Conservation (phyloP, 768 basidiomycete species). For the Tulasnella sp. region DNA sequence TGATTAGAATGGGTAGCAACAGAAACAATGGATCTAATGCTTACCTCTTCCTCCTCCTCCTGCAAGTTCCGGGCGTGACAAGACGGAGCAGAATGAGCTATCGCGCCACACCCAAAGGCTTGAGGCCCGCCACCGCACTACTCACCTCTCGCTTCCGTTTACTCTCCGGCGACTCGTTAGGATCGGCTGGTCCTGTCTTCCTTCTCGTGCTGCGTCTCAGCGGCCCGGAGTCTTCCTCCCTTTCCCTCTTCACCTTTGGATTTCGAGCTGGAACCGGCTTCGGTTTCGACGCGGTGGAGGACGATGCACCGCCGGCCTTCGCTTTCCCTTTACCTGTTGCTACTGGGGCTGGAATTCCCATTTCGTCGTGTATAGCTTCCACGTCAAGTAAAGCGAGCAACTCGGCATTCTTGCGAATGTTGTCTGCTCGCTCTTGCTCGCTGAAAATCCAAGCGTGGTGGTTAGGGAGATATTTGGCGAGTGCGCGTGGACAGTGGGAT, state of each 20-base stretch:
- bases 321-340: slow-evolving; percentile 33
- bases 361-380: slow-evolving; percentile 44
- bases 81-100: too few species aligned
- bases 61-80: slow-evolving; percentile 24
- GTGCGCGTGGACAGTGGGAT: background rate
- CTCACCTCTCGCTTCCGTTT: slow-evolving; percentile 58
- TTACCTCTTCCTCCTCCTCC: slow-evolving; percentile 42
- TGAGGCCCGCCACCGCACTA: slow-evolving; percentile 7
- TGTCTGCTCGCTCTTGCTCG: slow-evolving; percentile 68
- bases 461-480: background rate
- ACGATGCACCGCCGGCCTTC: slow-evolving; percentile 33
- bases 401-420: slow-evolving; percentile 72
- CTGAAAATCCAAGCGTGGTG: slow-evolving; percentile 29
- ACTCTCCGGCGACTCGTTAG: slow-evolving; percentile 57
- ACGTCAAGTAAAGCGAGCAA: slow-evolving; percentile 65
- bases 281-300: background rate
- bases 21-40: too few species aligned
- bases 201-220: slow-evolving; percentile 62
- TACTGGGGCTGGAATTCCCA: slow-evolving; percentile 37
- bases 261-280: slow-evolving; percentile 51
- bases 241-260: slow-evolving; percentile 43
- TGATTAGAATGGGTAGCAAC: background rate
- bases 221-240: slow-evolving; percentile 25
- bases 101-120: background rate
- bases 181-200: slow-evolving; percentile 40